Percentiles rank a stretch among this genome's conserved stretches.
Conservation (phyloP, 1,284 basidiomycete genomes). For the Malassezia arunalokei region DNA sequence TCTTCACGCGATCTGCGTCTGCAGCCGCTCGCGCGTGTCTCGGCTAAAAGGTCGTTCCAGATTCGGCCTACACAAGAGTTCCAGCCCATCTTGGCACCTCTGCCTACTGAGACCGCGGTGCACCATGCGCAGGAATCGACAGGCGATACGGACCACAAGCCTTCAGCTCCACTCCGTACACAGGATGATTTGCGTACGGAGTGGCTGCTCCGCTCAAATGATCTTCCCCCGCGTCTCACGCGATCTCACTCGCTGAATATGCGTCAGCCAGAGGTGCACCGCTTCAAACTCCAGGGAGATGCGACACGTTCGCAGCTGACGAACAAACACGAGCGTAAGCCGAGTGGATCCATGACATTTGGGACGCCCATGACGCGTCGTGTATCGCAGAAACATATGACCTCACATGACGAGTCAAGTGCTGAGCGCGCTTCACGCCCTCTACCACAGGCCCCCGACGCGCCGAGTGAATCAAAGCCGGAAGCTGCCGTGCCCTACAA, state of each 20-base stretch:
- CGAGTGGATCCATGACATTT: slow-evolving; percentile 1
- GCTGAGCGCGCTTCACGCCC: not conserved
- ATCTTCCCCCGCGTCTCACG: not conserved
- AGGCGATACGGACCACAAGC: not conserved
- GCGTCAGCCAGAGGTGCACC: slow-evolving; percentile 8
- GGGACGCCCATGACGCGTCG: not conserved
- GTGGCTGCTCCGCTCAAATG: not conserved
- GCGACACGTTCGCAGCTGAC: slow-evolving; percentile 8
- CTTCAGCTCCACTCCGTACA: not conserved
- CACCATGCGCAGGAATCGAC: not conserved
- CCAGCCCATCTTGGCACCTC: slow-evolving; percentile 7
- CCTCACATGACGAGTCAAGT: not conserved
- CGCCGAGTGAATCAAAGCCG: too few species aligned
- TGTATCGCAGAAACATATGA: not conserved
- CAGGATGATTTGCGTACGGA: not conserved
- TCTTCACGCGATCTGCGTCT: slow-evolving; percentile 29
- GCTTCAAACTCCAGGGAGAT: slow-evolving; percentile 9
- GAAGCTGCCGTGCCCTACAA: too few species aligned
- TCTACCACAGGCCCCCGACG: not conserved
- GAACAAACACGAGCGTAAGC: slow-evolving; percentile 4
- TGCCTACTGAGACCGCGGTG: not conserved
- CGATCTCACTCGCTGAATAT: slow-evolving; percentile 1
- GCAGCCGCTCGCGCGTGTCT: slow-evolving; percentile 21
- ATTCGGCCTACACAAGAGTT: slow-evolving; percentile 12
- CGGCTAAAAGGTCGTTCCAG: slow-evolving; percentile 11